These are phyloP conservation scores for Neofusicoccum umdonicola DNA, from an alignment of 2,329 filamentous ascomycete species.

Conservation along the genomic window DNA sequence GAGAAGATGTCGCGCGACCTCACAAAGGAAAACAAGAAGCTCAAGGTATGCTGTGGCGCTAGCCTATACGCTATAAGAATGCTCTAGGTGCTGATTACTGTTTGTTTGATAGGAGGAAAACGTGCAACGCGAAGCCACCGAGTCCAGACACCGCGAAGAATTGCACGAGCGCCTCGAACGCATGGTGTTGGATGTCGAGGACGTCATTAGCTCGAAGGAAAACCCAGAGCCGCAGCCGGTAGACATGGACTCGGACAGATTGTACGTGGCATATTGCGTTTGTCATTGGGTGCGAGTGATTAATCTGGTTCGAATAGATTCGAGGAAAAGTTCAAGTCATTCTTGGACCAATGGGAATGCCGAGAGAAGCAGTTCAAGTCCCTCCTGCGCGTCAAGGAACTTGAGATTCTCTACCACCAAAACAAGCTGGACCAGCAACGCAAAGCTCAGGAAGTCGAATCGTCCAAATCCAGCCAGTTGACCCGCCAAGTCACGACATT, in stretches of 20 bases:
- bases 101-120: constrained; percentile 70
- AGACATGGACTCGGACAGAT: constrained; percentile 83
- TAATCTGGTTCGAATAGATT: constrained; percentile 32
- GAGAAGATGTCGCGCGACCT: constrained; percentile 94
- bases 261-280: constrained; percentile 57
- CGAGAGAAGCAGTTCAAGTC: constrained; percentile 93
- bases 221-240: constrained; percentile 66
- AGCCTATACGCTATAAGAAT: neutral
- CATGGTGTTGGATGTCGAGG: constrained; percentile 79
- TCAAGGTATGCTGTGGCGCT: constrained; percentile 67
- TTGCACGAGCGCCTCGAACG: constrained; percentile 83
- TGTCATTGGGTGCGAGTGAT: constrained; percentile 24
- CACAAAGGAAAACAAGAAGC: constrained; percentile 95
- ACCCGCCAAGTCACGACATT: constrained; percentile 93
- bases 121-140: constrained; percentile 75
- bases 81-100: constrained; percentile 19
- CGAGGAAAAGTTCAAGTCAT: constrained; percentile 83
- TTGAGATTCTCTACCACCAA: constrained; percentile 90
- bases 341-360: constrained; percentile 95
- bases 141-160: constrained; percentile 76
- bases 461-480: constrained; percentile 75
- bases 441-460: constrained; percentile 80
- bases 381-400: constrained; percentile 87
- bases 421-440: constrained; percentile 86
- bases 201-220: constrained; percentile 83